phyloP scores from a whole-genome alignment of 2,329 filamentous ascomycete species.

The Cercospora janseana region DNA sequence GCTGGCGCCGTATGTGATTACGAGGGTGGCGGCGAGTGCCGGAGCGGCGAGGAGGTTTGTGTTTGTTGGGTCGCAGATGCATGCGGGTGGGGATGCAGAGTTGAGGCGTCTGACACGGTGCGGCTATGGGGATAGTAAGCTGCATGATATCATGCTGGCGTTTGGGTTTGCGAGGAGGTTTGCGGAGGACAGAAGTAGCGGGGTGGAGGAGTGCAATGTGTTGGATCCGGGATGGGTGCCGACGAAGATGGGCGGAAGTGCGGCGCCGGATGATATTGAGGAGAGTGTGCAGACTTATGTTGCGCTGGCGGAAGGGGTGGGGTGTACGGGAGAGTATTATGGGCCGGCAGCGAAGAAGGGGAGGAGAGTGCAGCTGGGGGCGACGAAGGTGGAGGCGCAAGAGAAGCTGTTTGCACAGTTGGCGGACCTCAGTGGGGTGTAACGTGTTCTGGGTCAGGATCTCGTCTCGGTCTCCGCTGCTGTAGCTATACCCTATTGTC shows the following conservation, averaged over 20 bases:
- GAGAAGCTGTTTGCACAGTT: constrained; percentile 13
- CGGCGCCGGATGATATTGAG: constrained; percentile 13
- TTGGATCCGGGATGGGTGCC: constrained; percentile 17
- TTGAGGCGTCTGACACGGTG: constrained; percentile 9
- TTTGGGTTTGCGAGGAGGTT: constrained; percentile 10
- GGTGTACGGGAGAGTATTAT: constrained; percentile 9
- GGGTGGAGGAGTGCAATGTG: constrained; percentile 14
- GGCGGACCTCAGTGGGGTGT: constrained; percentile 10
- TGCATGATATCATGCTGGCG: constrained; percentile 15
- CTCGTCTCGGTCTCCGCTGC: not conserved
- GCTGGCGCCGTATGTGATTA: constrained; percentile 13
- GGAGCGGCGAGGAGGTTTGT: constrained; percentile 9
- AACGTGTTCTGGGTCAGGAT: not conserved
- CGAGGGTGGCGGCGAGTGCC: constrained; percentile 2
- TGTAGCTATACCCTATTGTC: not conserved
- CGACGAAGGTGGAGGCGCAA: constrained; percentile 3
- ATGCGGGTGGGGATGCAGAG: constrained; percentile 5
- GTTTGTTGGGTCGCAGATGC: constrained; percentile 13
- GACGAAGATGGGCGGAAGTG: constrained; percentile 14
- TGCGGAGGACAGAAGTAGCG: not conserved
- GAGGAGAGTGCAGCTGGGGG: constrained; percentile 2
- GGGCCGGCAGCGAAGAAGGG: constrained; percentile 12
- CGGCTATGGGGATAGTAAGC: constrained; percentile 14
- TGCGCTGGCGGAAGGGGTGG: constrained; percentile 14
- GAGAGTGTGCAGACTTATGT: constrained; percentile 15